Evolutionary conservation across 2,329 filamentous ascomycete genomes (phyloP), one percentile per base, ranked within the genome.

Genomic region (Apiospora saccharicola): DNA sequence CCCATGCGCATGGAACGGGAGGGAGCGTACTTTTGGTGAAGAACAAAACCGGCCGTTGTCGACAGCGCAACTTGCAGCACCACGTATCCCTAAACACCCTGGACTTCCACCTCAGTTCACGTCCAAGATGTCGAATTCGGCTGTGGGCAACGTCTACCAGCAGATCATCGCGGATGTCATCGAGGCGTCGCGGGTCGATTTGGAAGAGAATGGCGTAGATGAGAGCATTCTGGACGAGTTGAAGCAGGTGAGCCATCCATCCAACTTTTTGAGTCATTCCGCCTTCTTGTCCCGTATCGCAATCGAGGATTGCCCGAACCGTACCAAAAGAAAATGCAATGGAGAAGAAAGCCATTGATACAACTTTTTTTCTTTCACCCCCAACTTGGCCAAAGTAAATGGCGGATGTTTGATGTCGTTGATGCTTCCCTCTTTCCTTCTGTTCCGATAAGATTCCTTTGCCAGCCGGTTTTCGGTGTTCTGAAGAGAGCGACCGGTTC

Each of bases 191-290:
- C 90, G 94, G 80, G 93, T 96, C 80, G 96, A 98, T 84, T 98
- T 99, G 82, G 96, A 99, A 83, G 96, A 99, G 85, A 94, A 93
- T 78, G 96, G 96, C 78, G 93, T 98, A 76, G 94, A 97, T 78
- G 93, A 96, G 82, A 87, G 90, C 77, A 96, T 96, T 70, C 86
- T 99, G 79, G 91, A 96, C 77, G 94, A 98, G 82, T 87, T 99
- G 87, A 92, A 92, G 83, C 89, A 92, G 90, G 96, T 98, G 87
- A 89, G 93, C 79, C 57, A 75, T 76, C 19, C 34, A 64, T 64
- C 57, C 57, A 64, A 64, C 57, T 41, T 64, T 13, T 34, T n/a
- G 57, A 64, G 57, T 41, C 57, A 64, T 64, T 64, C 34, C 57
- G 3, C 41, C 57, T 64, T 22, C 41, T 64, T 64, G 13, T n/a